Percentiles rank a stretch among this genome's conserved stretches.
phyloP scores from a whole-genome alignment of 164 flowering plant species.

The Nymphaea colorata region DNA sequence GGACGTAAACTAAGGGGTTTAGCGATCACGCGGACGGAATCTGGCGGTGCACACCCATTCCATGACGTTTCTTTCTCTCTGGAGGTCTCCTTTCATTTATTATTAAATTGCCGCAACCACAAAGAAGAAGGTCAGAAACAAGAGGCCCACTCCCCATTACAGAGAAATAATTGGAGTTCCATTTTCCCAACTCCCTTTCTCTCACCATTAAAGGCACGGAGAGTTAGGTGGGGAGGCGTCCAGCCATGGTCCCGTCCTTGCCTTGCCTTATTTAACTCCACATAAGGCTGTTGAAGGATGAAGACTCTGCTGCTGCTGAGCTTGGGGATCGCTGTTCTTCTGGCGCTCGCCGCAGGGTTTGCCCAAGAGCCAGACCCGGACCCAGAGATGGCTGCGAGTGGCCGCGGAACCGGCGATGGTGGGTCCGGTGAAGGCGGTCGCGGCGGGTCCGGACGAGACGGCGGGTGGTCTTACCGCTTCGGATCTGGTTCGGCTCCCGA shows the following conservation, averaged over 20 bases:
- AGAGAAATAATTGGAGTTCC: too few relatives aligned
- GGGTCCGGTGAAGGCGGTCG: neutral
- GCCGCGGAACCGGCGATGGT: neutral
- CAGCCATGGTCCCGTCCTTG: neutral
- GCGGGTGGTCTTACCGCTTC: neutral
- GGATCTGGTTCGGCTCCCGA: constrained; percentile 49
- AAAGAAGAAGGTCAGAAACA: neutral
- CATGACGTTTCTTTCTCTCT: neutral
- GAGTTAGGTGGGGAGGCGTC: neutral
- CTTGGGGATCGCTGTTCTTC: neutral
- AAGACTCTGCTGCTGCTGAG: neutral
- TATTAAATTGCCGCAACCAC: neutral
- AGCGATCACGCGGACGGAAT: too few relatives aligned
- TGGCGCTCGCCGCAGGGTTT: neutral
- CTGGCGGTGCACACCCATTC: neutral
- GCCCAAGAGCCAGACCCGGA: neutral
- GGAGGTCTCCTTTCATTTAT: neutral
- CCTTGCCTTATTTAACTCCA: neutral
- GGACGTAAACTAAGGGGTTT: too few relatives aligned
- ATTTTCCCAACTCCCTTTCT: neutral
- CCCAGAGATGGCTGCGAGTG: neutral
- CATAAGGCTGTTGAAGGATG: neutral
- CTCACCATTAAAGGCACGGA: neutral
- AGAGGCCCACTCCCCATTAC: neutral
- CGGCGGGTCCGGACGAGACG: neutral